These are phyloP conservation scores for Triticum aestivum DNA, from an alignment of 176 grass and related monocot species.

Conservation along the genomic window IWGSC_CS_RefSeq_v2.1 NC_057811.1:15837343-15837842, in stretches of 20 bases:
- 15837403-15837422: no score
- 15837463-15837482: no score
- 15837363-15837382: neutral
- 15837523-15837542: no score
- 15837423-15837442: no score
- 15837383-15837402: neutral
- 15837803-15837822: conserved; percentile 14
- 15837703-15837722: neutral
- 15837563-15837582: no score
- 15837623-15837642: neutral
- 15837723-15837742: neutral
- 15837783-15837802: conserved; percentile 24
- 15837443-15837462: no score
- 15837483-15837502: no score
- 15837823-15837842: neutral
- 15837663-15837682: neutral
- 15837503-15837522: no score
- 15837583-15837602: no score
- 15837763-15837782: neutral
- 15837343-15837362: neutral
- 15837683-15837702: neutral
- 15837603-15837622: no score
- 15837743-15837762: conserved; percentile 1
- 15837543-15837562: no score
- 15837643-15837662: neutral